Conservation (phyloP, 1,284 basidiomycete species). For the Microbotryum violaceum region DNA sequence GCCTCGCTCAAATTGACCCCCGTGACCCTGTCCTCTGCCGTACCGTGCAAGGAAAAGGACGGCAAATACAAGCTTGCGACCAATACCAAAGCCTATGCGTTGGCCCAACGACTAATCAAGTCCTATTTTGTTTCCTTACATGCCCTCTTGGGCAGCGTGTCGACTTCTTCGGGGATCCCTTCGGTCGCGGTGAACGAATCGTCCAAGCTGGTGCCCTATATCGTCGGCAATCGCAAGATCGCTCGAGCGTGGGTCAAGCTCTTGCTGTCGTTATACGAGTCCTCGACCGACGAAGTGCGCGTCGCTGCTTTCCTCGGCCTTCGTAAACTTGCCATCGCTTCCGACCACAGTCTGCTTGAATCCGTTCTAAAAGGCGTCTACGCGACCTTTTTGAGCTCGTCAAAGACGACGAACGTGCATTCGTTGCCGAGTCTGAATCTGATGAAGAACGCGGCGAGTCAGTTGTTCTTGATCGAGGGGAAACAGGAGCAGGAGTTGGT, state of each 20-base stretch:
- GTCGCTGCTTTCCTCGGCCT: slow-evolving; percentile 85
- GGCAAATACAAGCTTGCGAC: slow-evolving; percentile 57
- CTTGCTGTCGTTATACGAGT: slow-evolving; percentile 59
- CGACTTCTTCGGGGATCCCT: slow-evolving; percentile 44
- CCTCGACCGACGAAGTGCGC: slow-evolving; percentile 77
- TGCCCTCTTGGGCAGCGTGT: slow-evolving; percentile 65
- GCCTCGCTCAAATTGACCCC: slow-evolving; percentile 88
- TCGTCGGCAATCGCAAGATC: slow-evolving; percentile 71
- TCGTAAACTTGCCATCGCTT: slow-evolving; percentile 66
- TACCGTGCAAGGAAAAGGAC: slow-evolving; percentile 73
- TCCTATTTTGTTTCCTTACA: slow-evolving; percentile 82
- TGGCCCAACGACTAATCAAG: slow-evolving; percentile 79
- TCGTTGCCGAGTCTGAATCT: slow-evolving; percentile 89
- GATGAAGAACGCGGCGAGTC: slow-evolving; percentile 96
- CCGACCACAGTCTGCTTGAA: slow-evolving; percentile 76
- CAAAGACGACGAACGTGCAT: slow-evolving; percentile 73
- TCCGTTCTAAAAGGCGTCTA: slow-evolving; percentile 84
- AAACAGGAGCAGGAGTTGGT: slow-evolving; percentile 46
- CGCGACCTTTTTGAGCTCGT: slow-evolving; percentile 69
- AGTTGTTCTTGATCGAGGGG: slow-evolving; percentile 65
- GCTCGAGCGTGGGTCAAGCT: slow-evolving; percentile 80
- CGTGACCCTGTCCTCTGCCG: slow-evolving; percentile 75
- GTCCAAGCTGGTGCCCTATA: slow-evolving; percentile 76
- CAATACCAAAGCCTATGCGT: slow-evolving; percentile 44
- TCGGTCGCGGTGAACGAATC: slow-evolving; percentile 71